These are phyloP conservation scores for Crithidia sp. DNA, from an alignment of 208 protist genomes.

Conservation along the genomic window DNA sequence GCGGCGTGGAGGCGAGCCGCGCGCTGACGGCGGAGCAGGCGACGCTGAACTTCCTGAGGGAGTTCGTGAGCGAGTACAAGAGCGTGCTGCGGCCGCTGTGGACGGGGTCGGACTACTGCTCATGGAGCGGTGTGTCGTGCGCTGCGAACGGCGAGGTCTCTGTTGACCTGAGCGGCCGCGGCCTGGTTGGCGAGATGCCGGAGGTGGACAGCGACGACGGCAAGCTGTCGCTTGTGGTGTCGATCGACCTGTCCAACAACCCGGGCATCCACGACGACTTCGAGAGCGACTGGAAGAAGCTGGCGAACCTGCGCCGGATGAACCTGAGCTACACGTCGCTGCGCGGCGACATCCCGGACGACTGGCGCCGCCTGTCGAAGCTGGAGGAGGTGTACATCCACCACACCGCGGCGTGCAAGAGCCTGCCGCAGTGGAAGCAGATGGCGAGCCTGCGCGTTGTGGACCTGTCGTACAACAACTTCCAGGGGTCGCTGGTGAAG, in stretches of 20 bases:
- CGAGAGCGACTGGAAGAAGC: slow-evolving; percentile 12
- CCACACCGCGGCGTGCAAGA: slow-evolving; percentile 25
- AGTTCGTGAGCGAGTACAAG: slow-evolving; percentile 24
- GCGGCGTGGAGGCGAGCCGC: slow-evolving; percentile 2
- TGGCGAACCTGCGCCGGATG: slow-evolving; percentile 22
- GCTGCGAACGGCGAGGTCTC: slow-evolving; percentile 31
- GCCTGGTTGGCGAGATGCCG: slow-evolving; percentile 23
- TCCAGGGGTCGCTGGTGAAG: slow-evolving; percentile 15
- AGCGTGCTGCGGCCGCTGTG: slow-evolving; percentile 20
- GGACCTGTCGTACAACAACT: slow-evolving; percentile 31
- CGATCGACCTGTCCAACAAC: slow-evolving; percentile 35
- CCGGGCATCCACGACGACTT: slow-evolving; percentile 17
- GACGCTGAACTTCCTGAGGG: slow-evolving; percentile 29
- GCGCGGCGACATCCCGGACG: slow-evolving; percentile 12
- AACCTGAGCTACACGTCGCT: slow-evolving; percentile 35
- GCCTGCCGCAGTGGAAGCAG: slow-evolving; percentile 29
- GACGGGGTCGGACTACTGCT: slow-evolving; percentile 32
- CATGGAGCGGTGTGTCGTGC: slow-evolving; percentile 27
- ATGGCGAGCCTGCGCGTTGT: slow-evolving; percentile 26
- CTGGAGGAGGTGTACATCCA: slow-evolving; percentile 29
- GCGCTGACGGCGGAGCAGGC: slow-evolving; percentile 10
- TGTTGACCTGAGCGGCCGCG: slow-evolving; percentile 17
- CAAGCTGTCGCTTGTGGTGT: slow-evolving; percentile 13
- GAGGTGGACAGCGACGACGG: slow-evolving; percentile 7
- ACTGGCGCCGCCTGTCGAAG: slow-evolving; percentile 21